phyloP scores from a whole-genome alignment of 108 stramenopile genomes.

The Pelagomonas calceolata region DNA sequence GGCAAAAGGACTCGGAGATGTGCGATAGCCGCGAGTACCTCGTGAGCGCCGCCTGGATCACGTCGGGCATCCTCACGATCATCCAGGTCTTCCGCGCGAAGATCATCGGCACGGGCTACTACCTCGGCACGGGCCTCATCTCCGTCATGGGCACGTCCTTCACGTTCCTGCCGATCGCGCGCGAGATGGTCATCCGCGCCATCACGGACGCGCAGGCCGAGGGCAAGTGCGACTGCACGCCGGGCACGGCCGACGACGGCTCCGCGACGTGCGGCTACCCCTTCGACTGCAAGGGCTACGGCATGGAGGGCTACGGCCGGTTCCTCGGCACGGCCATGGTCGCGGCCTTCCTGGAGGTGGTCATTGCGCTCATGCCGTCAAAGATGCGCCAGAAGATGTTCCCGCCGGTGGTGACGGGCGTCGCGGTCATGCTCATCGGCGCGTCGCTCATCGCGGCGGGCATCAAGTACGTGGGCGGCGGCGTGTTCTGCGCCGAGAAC shows the following conservation, averaged over 20 bases:
- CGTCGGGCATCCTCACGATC: constrained; percentile 52
- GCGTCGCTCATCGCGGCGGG: constrained; percentile 62
- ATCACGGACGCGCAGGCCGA: constrained; percentile 9
- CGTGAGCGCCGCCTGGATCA: constrained; percentile 54
- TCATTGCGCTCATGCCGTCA: constrained; percentile 41
- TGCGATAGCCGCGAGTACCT: constrained; percentile 36
- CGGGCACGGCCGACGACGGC: too few relatives aligned
- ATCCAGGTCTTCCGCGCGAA: constrained; percentile 52
- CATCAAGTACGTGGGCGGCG: constrained; percentile 75
- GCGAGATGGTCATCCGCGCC: constrained; percentile 40
- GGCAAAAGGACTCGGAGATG: constrained; percentile 4
- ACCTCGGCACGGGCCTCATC: constrained; percentile 55
- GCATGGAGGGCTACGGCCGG: constrained; percentile 56
- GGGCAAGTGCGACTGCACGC: constrained; percentile 20
- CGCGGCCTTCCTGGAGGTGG: constrained; percentile 50
- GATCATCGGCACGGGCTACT: constrained; percentile 35
- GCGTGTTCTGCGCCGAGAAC: constrained; percentile 49
- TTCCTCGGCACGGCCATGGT: constrained; percentile 60
- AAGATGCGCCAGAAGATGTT: constrained; percentile 43
- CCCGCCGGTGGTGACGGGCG: constrained; percentile 55
- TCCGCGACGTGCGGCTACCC: too few relatives aligned
- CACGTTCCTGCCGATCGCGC: constrained; percentile 60
- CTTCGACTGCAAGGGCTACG: constrained; percentile 32
- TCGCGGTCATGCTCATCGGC: constrained; percentile 66
- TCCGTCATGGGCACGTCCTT: constrained; percentile 70